A percentile compares a stretch with the other conserved stretches of the same genome.
phyloP scores from a whole-genome alignment of 2,329 filamentous ascomycete species.

The Colletotrichum cordylinicola region DNA sequence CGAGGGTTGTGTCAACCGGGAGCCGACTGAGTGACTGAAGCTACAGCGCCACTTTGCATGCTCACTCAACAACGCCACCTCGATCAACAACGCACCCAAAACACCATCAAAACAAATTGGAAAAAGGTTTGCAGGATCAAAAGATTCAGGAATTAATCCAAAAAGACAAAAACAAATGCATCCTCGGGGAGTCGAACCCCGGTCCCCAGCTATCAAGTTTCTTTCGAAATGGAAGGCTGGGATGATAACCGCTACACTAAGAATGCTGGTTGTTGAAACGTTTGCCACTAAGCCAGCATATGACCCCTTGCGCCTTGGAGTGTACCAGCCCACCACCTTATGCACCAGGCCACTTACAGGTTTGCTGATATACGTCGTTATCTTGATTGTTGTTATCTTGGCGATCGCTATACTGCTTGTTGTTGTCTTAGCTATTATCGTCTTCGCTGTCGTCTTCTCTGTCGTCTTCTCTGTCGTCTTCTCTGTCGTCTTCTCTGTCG shows the following conservation, averaged over 20 bases:
- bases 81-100: background rate
- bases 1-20: background rate
- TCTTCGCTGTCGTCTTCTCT: no score
- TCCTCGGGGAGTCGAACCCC: background rate
- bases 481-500: no score
- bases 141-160: background rate
- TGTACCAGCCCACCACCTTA: background rate
- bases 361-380: background rate
- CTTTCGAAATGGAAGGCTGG: background rate
- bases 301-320: accelerated
- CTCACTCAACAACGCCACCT: background rate
- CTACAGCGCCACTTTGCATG: background rate
- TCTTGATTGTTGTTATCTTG: background rate
- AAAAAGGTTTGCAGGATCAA: background rate
- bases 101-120: background rate
- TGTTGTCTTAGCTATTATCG: no score
- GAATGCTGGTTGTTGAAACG: background rate
- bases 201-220: background rate
- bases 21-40: background rate
- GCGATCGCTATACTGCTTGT: background rate
- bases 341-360: background rate
- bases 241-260: constrained; percentile 1
- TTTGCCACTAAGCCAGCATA: accelerated
- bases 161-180: background rate
- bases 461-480: no score